These are phyloP conservation scores for Magnusiomyces suaveolens DNA, from an alignment of 1,139 yeast genomes.

Conservation along the genomic window DNA sequence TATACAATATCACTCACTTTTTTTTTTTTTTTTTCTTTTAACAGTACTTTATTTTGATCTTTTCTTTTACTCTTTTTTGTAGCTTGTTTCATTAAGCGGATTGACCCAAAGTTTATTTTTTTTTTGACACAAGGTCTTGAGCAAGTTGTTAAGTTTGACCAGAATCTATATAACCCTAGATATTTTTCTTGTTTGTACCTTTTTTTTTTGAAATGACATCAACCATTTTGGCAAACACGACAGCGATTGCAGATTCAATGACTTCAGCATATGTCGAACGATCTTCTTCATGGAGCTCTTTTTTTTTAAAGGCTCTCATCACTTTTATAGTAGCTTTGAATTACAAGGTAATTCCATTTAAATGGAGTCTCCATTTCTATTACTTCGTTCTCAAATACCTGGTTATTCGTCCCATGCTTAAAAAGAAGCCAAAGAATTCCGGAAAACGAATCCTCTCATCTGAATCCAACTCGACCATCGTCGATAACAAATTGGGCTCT, in stretches of 20 bases:
- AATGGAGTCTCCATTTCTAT: constrained; percentile 57
- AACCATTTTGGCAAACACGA: neutral
- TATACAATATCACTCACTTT: no score
- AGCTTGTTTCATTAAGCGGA: no score
- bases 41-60: no score
- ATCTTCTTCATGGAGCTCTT: no score
- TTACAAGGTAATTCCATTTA: constrained; percentile 57
- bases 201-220: no score
- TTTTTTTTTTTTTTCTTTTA: no score
- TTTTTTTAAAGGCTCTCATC: neutral
- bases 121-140: no score
- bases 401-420: constrained; percentile 25
- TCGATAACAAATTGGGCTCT: neutral
- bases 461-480: neutral
- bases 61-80: no score
- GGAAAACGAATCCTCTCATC: constrained; percentile 16
- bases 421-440: neutral
- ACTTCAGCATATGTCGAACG: neutral
- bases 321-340: constrained; percentile 19
- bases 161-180: no score
- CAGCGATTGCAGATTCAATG: neutral
- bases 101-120: no score
- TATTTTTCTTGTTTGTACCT: no score
- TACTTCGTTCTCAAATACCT: constrained; percentile 37
- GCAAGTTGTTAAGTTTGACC: no score